Base-by-base conservation (phyloP, 371 early-diverging fungal species). In the Rhizopus arrhizus region DNA sequence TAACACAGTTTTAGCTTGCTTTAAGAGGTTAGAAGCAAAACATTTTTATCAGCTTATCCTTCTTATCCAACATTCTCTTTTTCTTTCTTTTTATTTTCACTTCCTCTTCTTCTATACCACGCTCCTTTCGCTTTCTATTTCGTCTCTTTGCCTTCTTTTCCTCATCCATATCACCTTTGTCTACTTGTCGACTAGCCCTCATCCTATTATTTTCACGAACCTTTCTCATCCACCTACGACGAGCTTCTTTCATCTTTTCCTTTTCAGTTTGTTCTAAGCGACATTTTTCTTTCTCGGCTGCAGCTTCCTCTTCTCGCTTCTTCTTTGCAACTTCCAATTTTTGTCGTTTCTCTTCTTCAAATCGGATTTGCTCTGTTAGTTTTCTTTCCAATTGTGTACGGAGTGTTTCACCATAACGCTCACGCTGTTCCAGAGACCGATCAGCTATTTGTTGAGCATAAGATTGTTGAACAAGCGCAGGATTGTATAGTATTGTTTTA, bases 381-480 rank as follows among this genome's bases (percentile, higher is more conserved):
- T 85, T 82, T 51, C 83, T 73, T 29, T 81, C 73, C 6, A 90
- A 62, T 62, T 86, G 86, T 5, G 73, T 64, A 33, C 74, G 73
- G 3, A 90, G 62, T 11, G 87, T 86, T 32, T 85, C 84, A 65
- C 89, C 89, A 61, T 83, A 87, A 46, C 78, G 70, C 13, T 84
- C 81, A 58, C 91, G 83, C 32, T 89, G 87, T 7, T 80, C 78
- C 0, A 89, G 69, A 0, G 89, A 67, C 42, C 83, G 81, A 36
- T 93, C 94, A 16, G 89, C 82, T 32, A 94, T 80, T 13, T 93
- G 73, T 59, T 90, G 91, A 4, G 92, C 93, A 49, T 87, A 89
- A 8, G 89, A 85, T 66, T 95, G 96, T 69, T 92, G 89, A 31
- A 91, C 85, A 10, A 96, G 71, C 0, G 94, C 95, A 57, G 92